phyloP scores from a whole-genome alignment of 2,329 filamentous ascomycete genomes.

The Fusarium sp. region DNA sequence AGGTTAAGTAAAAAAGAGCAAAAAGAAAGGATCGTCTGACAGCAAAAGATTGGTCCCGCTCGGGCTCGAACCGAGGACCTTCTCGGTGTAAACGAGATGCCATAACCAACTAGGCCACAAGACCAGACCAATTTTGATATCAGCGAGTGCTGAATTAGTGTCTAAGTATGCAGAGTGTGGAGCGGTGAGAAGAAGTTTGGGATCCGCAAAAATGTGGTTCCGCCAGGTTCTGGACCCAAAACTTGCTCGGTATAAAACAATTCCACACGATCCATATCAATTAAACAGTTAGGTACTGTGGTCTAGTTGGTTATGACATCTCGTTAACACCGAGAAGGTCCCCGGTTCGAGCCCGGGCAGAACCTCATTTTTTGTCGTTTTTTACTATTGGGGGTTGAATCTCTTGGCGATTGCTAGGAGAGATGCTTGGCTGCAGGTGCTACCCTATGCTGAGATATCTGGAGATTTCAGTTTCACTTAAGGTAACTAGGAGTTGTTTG shows the following conservation, averaged over 20 bases:
- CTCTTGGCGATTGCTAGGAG: neutral
- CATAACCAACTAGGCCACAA: conserved; percentile 42
- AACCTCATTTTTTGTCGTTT: no score
- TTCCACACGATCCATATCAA: no score
- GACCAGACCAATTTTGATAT: conserved; percentile 17
- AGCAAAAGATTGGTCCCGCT: conserved; percentile 33
- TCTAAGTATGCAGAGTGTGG: neutral
- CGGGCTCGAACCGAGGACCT: conserved; percentile 43
- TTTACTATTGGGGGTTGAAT: no score
- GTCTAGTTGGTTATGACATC: no score
- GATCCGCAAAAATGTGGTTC: conserved; percentile 29
- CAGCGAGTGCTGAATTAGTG: fast-evolving
- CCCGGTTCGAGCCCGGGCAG: no score
- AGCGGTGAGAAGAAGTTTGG: neutral
- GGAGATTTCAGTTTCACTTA: neutral
- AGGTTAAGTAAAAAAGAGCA: no score
- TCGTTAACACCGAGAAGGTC: no score
- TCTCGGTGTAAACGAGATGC: conserved; percentile 42
- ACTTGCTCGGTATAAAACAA: conserved; percentile 42
- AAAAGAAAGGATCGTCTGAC: fast-evolving
- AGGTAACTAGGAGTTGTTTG: neutral
- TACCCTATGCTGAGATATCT: neutral
- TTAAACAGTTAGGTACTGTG: no score
- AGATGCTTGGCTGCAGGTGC: fast-evolving
- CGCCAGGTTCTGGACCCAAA: conserved; percentile 37